These are phyloP conservation scores for Colletotrichum tofieldiae DNA, from an alignment of 2,329 filamentous ascomycete species.

Conservation along the genomic window DNA sequence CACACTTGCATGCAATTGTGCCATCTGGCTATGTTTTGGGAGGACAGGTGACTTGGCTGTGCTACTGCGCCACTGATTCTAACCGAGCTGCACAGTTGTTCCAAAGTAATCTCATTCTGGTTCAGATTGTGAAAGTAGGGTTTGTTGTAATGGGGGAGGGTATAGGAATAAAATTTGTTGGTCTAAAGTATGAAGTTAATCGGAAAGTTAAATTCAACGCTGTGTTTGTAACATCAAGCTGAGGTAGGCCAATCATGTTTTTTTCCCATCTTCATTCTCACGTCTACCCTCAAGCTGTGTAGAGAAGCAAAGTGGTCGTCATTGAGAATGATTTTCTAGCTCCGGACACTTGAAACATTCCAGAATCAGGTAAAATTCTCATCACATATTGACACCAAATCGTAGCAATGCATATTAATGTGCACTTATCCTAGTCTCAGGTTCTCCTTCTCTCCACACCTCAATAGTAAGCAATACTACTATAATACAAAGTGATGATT, in stretches of 20 bases:
- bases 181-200: background rate
- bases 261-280: too few species aligned
- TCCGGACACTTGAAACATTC: background rate
- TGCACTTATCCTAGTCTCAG: background rate
- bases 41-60: background rate
- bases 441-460: background rate
- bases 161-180: background rate
- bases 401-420: background rate
- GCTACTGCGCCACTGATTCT: too few species aligned
- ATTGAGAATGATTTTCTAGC: background rate
- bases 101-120: background rate
- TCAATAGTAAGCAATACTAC: background rate
- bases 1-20: background rate
- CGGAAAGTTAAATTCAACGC: background rate
- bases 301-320: background rate
- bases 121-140: background rate
- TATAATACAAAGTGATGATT: background rate
- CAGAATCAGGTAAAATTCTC: background rate
- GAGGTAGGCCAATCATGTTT: background rate
- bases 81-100: background rate
- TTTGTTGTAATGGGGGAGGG: too few species aligned
- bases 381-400: background rate
- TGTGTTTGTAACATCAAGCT: background rate
- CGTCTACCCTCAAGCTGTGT: too few species aligned
- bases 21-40: background rate